Percentiles rank a stretch among this genome's conserved stretches.
These are phyloP conservation scores for Solanum microdontum DNA, from an alignment of 257 asterid genomes.

Conservation along the genomic window DNA sequence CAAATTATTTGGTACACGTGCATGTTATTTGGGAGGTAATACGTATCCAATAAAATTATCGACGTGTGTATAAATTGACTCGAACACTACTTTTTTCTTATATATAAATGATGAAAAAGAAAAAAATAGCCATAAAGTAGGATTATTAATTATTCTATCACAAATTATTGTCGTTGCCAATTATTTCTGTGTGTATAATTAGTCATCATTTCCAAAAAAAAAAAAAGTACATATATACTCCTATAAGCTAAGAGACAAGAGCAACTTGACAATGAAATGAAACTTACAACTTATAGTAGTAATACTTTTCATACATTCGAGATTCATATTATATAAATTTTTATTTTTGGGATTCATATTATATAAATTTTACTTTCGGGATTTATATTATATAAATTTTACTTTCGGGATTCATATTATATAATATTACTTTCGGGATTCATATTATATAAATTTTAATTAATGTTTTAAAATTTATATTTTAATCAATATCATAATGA, in stretches of 20 bases:
- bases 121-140: too few species aligned
- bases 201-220: neutral
- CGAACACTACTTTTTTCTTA: too few species aligned
- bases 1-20: neutral
- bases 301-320: too few species aligned
- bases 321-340: too few species aligned
- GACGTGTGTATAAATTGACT: neutral
- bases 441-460: neutral
- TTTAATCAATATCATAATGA: too few species aligned
- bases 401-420: too few species aligned
- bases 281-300: neutral
- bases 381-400: too few species aligned
- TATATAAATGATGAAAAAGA: too few species aligned
- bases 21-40: neutral
- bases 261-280: neutral
- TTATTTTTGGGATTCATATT: too few species aligned
- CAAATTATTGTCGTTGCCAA: neutral
- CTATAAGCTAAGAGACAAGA: neutral
- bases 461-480: too few species aligned
- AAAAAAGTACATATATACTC: neutral
- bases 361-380: too few species aligned
- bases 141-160: neutral
- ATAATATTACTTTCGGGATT: neutral
- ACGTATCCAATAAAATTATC: neutral
- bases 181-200: neutral